Evolutionary conservation across 1,284 basidiomycete species (phyloP).

Genomic region (Melampsora medusae): DNA sequence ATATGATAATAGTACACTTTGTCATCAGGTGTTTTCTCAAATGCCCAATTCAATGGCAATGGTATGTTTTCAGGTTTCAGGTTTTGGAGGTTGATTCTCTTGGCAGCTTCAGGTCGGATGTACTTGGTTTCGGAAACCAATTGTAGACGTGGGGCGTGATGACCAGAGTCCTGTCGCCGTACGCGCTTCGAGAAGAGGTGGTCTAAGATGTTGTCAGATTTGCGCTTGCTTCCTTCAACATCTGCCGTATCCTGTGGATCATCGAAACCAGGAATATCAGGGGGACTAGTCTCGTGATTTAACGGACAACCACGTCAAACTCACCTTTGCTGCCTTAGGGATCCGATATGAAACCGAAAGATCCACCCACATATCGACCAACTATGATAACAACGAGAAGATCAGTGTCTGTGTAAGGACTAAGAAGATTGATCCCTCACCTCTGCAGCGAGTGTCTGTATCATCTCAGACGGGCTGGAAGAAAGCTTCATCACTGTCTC

Average conservation of each 20-base stretch:
- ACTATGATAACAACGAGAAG: constrained; percentile 55
- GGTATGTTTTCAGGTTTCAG: constrained; percentile 27
- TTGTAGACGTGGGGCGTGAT: constrained; percentile 46
- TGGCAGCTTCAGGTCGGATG: constrained; percentile 47
- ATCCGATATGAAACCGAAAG: constrained; percentile 79
- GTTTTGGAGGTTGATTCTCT: constrained; percentile 31
- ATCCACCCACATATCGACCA: constrained; percentile 71
- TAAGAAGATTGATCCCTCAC: constrained; percentile 56
- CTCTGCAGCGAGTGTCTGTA: constrained; percentile 64
- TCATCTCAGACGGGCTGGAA: constrained; percentile 60
- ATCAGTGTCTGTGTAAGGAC: background rate
- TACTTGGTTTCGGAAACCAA: constrained; percentile 44
- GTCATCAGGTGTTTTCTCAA: constrained; percentile 20
- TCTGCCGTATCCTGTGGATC: constrained; percentile 48
- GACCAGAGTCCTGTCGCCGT: constrained; percentile 4
- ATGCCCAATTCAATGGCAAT: constrained; percentile 44
- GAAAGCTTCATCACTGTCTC: constrained; percentile 64
- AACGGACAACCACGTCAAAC: constrained; percentile 53
- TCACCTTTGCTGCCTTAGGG: constrained; percentile 66
- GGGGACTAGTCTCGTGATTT: constrained; percentile 2
- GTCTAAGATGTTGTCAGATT: constrained; percentile 27
- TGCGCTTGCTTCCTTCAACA: constrained; percentile 46
- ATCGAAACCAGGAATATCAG: constrained; percentile 4
- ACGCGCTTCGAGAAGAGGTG: constrained; percentile 35
- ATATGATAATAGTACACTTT: constrained; percentile 45